Evolutionary conservation across 2,329 filamentous ascomycete genomes (phyloP).

Genomic region (Trichoderma arundinaceum): DNA sequence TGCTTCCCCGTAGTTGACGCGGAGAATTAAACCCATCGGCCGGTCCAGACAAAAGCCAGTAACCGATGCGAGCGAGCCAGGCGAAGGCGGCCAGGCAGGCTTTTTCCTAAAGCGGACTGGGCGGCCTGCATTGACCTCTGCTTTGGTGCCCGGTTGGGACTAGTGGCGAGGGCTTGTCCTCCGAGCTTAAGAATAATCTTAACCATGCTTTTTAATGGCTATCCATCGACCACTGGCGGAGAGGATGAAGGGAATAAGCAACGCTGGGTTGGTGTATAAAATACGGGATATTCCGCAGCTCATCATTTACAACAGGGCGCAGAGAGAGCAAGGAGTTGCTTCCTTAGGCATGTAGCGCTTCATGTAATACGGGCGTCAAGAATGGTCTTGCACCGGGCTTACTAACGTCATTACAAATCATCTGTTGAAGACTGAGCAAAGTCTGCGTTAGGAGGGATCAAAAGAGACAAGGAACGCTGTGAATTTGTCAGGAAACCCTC

Average conservation of each 20-base stretch:
- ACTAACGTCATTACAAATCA: background rate
- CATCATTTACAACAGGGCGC: background rate
- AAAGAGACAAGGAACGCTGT: background rate
- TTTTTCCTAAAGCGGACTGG: background rate
- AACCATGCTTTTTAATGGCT: background rate
- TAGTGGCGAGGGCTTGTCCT: background rate
- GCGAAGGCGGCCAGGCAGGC: background rate
- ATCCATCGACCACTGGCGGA: background rate
- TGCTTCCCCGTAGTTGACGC: conserved; percentile 4
- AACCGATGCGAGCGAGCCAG: conserved; percentile 16
- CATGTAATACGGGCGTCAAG: too few species aligned
- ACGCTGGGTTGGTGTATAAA: background rate
- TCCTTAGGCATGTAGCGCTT: too few species aligned
- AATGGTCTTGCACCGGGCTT: too few species aligned
- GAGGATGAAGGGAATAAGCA: background rate
- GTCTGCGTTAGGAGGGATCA: background rate
- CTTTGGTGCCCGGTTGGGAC: background rate
- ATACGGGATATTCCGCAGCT: background rate
- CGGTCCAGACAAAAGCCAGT: background rate
- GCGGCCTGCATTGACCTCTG: background rate
- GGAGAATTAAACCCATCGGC: background rate
- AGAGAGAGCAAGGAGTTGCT: background rate
- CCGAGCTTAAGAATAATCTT: background rate
- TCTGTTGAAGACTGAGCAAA: too few species aligned
- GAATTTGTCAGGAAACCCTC: background rate